Evolutionary conservation across 2,329 filamentous ascomycete species (phyloP).

Genomic region (Amauroascus verrucosus): DNA sequence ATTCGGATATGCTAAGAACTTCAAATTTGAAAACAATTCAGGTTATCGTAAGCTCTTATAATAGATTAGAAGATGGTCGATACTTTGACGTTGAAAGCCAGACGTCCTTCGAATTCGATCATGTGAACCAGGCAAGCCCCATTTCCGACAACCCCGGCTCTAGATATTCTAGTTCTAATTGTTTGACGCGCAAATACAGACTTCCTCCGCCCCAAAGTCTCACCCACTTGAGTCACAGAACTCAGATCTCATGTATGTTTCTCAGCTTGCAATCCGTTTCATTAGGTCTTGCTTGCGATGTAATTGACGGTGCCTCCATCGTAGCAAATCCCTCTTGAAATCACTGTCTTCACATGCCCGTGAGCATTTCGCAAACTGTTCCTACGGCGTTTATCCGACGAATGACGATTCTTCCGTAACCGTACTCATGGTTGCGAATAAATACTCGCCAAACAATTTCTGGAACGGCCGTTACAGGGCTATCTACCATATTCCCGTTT

Average conservation of each 20-base stretch:
- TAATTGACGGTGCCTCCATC: neutral
- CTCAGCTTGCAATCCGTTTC: neutral
- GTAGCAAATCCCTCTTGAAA: slow-evolving; percentile 73
- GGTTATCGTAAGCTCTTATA: slow-evolving; percentile 70
- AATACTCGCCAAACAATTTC: slow-evolving; percentile 96
- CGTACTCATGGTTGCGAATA: slow-evolving; percentile 80
- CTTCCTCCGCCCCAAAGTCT: slow-evolving; percentile 72
- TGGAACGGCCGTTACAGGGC: slow-evolving; percentile 98
- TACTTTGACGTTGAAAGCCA: slow-evolving; percentile 88
- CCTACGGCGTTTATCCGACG: slow-evolving; percentile 72
- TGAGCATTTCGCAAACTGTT: slow-evolving; percentile 79
- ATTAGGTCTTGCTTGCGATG: neutral
- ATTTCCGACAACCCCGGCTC: neutral
- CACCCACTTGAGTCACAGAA: slow-evolving; percentile 67
- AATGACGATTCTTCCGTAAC: slow-evolving; percentile 66
- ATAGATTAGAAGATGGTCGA: slow-evolving; percentile 64
- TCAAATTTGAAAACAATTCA: neutral
- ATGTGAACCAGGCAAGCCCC: slow-evolving; percentile 56
- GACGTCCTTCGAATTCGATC: slow-evolving; percentile 81
- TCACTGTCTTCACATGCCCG: slow-evolving; percentile 62
- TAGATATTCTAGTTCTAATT: neutral
- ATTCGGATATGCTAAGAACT: neutral
- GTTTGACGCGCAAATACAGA: slow-evolving; percentile 39
- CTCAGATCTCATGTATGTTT: slow-evolving; percentile 64
- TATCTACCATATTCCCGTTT: slow-evolving; percentile 66